These are phyloP conservation scores for Epichloe gansuensis DNA, from an alignment of 2,329 filamentous ascomycete genomes.

Conservation along the genomic window DNA sequence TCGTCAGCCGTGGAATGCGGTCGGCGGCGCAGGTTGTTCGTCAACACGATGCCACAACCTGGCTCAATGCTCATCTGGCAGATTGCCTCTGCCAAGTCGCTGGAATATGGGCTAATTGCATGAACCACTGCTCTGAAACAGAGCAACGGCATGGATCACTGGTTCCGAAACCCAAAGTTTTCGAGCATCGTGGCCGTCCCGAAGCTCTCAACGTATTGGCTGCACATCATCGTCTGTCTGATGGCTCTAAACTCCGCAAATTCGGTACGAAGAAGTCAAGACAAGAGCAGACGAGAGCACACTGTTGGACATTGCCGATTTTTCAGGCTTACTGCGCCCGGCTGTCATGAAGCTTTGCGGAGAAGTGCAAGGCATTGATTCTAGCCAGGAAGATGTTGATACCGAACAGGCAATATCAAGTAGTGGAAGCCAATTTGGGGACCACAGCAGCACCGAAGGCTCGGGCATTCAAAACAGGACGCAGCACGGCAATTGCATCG, in stretches of 20 bases:
- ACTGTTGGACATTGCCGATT: slow-evolving; percentile 4
- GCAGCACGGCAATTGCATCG: neutral
- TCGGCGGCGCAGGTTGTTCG: neutral
- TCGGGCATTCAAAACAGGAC: neutral
- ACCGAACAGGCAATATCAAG: neutral
- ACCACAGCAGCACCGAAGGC: neutral
- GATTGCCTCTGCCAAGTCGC: slow-evolving; percentile 25
- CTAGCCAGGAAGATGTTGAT: too few species aligned
- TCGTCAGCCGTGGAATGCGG: neutral
- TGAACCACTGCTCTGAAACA: slow-evolving; percentile 14
- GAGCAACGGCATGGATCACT: slow-evolving; percentile 20
- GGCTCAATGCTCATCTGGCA: slow-evolving; percentile 6
- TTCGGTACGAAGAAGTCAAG: neutral
- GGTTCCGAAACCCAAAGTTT: slow-evolving; percentile 15
- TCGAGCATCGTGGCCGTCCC: neutral
- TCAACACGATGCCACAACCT: neutral
- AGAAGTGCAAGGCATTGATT: neutral
- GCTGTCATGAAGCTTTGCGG: neutral
- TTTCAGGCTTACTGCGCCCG: slow-evolving; percentile 1
- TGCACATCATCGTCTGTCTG: neutral
- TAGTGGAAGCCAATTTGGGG: neutral
- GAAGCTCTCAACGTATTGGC: neutral
- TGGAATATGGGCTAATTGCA: slow-evolving; percentile 25
- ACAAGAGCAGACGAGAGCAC: neutral
- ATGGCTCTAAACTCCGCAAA: neutral